Evolutionary conservation across 2,329 filamentous ascomycete genomes (phyloP), one percentile per base, ranked within the genome.

Genomic region (Bipolaris cookei): DNA sequence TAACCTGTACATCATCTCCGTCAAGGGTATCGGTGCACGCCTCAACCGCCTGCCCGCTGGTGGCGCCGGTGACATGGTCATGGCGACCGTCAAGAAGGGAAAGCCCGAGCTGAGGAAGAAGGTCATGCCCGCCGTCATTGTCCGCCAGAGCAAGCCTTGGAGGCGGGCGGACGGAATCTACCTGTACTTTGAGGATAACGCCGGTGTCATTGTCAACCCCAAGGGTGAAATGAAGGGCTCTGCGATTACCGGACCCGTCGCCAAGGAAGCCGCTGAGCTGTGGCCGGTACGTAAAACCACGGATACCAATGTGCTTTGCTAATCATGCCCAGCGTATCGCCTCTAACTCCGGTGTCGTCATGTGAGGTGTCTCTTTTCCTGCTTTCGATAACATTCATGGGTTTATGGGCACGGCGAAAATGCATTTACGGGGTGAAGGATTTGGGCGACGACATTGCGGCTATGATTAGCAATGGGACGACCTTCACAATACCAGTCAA

Each of bases 171-270:
- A 99, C 82, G 96, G 95, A 83, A 91, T 98, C 77, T 99, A 92
- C 88, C 89, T 99, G 75, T 99, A 99, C 88, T 99, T 99, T 79
- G 95, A 99, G 91, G 96, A 99, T 85, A 99, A 99, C 83, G 95
- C 95, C 81, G 95, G 95, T 89, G 95, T 99, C 77, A 99, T 99
- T 78, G 95, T 99, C 87, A 99, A 99, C 88, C 92, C 94, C 83
- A 99, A 99, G 91, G 95, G 95, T 85, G 95, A 99, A 86, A 99
- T 99, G 95, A 99, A 99, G 90, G 95, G 95, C 80, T 97, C 92
- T 69, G 95, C 95, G 81, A 99, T 99, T 81, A 99, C 95, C 75
- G 95, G 95, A 75, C 95, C 95, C 76, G 94, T 99, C 79, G 95
- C 94, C 82, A 99, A 99, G 90, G 95, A 99, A 86, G 95, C 95